phyloP scores from a whole-genome alignment of 2,329 filamentous ascomycete species.

The Sarocladium strictum region DNA sequence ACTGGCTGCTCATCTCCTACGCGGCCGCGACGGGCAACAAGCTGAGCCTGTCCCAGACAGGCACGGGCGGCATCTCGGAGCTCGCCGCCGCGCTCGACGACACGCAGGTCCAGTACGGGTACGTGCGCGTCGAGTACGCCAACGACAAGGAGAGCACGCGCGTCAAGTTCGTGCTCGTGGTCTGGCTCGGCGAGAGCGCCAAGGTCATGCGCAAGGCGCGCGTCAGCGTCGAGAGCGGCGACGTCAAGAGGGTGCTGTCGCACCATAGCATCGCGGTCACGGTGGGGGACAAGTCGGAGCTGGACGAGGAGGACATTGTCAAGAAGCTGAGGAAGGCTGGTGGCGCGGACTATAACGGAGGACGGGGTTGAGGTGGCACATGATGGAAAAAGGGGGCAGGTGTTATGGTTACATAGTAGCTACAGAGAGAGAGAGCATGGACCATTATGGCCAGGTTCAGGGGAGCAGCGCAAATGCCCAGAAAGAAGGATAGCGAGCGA shows the following conservation, averaged over 20 bases:
- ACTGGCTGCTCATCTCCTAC: conserved; percentile 64
- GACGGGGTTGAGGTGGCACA: no score
- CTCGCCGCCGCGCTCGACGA: conserved; percentile 51
- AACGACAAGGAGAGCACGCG: conserved; percentile 65
- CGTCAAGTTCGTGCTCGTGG: conserved; percentile 61
- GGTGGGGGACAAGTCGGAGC: conserved; percentile 52
- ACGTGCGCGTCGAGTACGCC: conserved; percentile 61
- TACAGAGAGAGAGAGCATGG: not conserved
- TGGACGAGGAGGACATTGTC: conserved; percentile 57
- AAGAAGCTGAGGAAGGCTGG: conserved; percentile 57
- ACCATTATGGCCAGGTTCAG: not conserved
- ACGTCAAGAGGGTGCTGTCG: conserved; percentile 56
- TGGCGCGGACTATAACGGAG: conserved; percentile 67
- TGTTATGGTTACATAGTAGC: no score
- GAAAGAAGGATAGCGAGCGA: no score
- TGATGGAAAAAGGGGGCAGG: no score
- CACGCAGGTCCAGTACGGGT: conserved; percentile 58
- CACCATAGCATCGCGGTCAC: conserved; percentile 63
- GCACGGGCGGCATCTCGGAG: conserved; percentile 54
- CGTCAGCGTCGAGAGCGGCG: conserved; percentile 60
- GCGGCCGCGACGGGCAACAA: conserved; percentile 48
- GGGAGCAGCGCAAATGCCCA: not conserved
- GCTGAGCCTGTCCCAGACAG: conserved; percentile 50
- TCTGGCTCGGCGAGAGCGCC: conserved; percentile 62
- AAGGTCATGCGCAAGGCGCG: conserved; percentile 66